Conservation (phyloP, 306 rosid species). For the Cucumis melo region DNA sequence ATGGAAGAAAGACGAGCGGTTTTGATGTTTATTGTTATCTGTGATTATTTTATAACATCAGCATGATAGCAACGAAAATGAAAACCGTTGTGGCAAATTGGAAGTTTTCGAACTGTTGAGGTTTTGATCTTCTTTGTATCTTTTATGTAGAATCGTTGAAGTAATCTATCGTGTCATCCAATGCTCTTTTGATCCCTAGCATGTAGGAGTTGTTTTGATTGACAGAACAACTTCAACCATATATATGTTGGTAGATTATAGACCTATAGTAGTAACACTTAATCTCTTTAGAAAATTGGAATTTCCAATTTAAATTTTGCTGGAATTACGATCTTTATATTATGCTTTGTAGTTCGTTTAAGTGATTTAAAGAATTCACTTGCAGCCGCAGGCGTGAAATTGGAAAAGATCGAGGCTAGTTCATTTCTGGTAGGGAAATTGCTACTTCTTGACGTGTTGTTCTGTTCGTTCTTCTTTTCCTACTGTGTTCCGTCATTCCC, state of each 20-base stretch:
- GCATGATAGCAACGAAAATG: not conserved
- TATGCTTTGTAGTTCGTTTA: not conserved
- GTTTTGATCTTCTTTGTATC: not conserved
- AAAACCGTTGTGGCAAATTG: not conserved
- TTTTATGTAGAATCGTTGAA: not conserved
- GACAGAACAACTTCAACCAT: not conserved
- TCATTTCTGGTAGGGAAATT: not conserved
- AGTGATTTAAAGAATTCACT: not conserved
- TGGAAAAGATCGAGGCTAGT: not conserved
- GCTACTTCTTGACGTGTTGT: not conserved
- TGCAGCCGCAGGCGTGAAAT: not conserved
- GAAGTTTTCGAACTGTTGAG: not conserved
- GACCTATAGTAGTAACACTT: not conserved
- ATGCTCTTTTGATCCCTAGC: not conserved
- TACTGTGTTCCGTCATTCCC: not conserved
- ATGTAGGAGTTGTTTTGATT: not conserved
- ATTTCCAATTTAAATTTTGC: not conserved
- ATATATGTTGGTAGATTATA: not conserved
- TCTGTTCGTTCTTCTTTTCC: not conserved
- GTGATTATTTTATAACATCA: not conserved
- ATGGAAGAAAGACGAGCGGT: not conserved
- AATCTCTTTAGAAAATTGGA: not conserved
- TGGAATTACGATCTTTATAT: not conserved
- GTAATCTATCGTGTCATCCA: not conserved
- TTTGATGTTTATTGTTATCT: not conserved